A percentile compares a stretch with the other conserved stretches of the same genome.
phyloP scores from a whole-genome alignment of 352 stramenopile species.

The Globisporangium irregulare region DNA sequence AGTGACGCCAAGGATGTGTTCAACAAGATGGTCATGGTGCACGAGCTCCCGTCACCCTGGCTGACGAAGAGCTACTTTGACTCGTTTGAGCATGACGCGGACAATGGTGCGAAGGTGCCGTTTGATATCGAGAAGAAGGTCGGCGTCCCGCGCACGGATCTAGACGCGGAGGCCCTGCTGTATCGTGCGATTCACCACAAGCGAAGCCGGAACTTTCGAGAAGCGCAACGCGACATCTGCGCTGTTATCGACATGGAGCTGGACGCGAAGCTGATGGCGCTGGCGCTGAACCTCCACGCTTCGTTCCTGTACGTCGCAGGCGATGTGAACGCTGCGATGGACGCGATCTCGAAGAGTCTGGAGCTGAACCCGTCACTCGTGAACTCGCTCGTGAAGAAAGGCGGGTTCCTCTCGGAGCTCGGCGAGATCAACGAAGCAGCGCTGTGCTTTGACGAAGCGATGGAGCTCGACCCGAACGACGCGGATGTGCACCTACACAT shows the following conservation, averaged over 20 bases:
- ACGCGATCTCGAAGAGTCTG: conserved; percentile 60
- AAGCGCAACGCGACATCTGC: conserved; percentile 47
- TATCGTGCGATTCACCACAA: conserved; percentile 70
- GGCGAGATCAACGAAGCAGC: conserved; percentile 62
- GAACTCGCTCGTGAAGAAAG: conserved; percentile 81
- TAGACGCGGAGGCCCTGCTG: conserved; percentile 55
- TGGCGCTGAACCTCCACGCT: conserved; percentile 74
- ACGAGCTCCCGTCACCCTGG: conserved; percentile 74
- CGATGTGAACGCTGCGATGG: conserved; percentile 69
- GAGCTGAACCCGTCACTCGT: conserved; percentile 46
- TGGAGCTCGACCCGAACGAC: conserved; percentile 69
- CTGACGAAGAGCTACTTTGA: conserved; percentile 86
- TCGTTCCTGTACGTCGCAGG: conserved; percentile 81
- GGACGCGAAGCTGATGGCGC: conserved; percentile 34
- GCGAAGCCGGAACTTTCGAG: conserved; percentile 47
- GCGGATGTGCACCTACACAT: conserved; percentile 77
- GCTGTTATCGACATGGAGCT: conserved; percentile 38
- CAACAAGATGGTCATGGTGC: conserved; percentile 60
- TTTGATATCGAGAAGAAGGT: conserved; percentile 66
- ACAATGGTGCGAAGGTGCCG: conserved; percentile 52
- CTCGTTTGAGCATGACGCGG: conserved; percentile 75
- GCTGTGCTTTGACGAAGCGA: conserved; percentile 60
- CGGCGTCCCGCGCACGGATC: conserved; percentile 26
- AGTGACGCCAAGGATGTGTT: conserved; percentile 68
- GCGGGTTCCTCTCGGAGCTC: conserved; percentile 73